Conservation (phyloP, 345 rosid species). For the Syzygium oleosum region DNA sequence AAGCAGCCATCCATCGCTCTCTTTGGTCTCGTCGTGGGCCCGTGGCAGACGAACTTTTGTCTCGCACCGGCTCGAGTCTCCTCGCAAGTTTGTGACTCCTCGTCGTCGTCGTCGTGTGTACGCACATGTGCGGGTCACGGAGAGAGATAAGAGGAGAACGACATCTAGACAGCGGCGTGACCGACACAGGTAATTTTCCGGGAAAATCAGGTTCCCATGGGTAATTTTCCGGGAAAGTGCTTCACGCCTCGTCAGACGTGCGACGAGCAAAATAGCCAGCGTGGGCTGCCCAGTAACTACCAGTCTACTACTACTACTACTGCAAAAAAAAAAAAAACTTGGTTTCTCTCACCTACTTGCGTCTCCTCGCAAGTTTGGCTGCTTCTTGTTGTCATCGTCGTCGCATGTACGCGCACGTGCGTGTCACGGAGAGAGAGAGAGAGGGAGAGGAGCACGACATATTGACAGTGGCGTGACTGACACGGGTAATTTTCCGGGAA, state of each 20-base stretch:
- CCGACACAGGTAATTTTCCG: not conserved
- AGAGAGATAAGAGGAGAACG: not conserved
- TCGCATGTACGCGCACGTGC: no score
- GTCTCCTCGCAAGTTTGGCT: no score
- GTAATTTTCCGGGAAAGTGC: not conserved
- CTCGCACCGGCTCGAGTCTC: not conserved
- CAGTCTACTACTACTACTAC: no score
- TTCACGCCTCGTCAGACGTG: not conserved
- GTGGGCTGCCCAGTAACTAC: no score
- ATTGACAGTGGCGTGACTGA: no score
- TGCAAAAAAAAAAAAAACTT: no score
- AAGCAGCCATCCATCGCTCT: not conserved
- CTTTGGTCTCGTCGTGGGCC: not conserved
- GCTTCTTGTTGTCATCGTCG: no score
- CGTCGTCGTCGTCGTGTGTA: not conserved
- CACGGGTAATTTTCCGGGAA: no score
- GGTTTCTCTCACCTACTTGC: no score
- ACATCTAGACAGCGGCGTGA: rapidly evolving
- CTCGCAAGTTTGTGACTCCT: not conserved
- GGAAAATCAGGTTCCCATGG: not conserved
- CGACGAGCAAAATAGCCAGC: not conserved
- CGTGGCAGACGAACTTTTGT: not conserved
- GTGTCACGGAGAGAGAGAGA: no score
- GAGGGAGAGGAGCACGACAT: no score
- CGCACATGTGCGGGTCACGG: not conserved